These are phyloP conservation scores for Arthromyces matolae DNA, from an alignment of 768 basidiomycete species.

Conservation along the genomic window DNA sequence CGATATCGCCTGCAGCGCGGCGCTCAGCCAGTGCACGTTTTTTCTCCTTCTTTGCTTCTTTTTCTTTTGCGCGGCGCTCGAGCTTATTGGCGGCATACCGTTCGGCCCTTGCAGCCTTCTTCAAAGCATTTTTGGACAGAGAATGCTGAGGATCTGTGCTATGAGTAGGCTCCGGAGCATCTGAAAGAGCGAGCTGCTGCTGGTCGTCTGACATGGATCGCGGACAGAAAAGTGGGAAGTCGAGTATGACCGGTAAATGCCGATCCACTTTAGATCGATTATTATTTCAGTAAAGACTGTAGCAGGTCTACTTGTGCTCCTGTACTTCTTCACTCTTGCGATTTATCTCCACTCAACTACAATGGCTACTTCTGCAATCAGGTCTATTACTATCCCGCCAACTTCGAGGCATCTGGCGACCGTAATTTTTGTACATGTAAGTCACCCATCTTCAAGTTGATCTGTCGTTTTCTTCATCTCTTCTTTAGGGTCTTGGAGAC, in stretches of 20 bases:
- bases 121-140: conserved; percentile 77
- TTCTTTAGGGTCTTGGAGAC: conserved; percentile 67
- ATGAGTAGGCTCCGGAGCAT: conserved; percentile 1
- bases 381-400: conserved; percentile 52
- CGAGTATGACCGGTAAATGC: conserved; percentile 38
- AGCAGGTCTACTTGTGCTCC: conserved; percentile 21
- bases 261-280: conserved; percentile 39
- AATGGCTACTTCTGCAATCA: conserved; percentile 38
- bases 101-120: conserved; percentile 70
- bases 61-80: conserved; percentile 74
- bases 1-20: conserved; percentile 63
- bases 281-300: conserved; percentile 30
- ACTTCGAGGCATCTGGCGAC: conserved; percentile 73
- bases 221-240: conserved; percentile 7
- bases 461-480: conserved; percentile 5
- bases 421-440: conserved; percentile 86
- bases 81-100: conserved; percentile 63
- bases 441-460: conserved; percentile 21
- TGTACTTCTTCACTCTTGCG: conserved; percentile 17
- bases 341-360: conserved; percentile 17
- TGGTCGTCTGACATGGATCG: conserved; percentile 11
- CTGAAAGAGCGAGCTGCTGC: conserved; percentile 11
- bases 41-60: conserved; percentile 72
- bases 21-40: conserved; percentile 54
- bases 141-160: conserved; percentile 20